phyloP scores from a whole-genome alignment of 441 rosid species.

The Dalechampia spathulata region DNA sequence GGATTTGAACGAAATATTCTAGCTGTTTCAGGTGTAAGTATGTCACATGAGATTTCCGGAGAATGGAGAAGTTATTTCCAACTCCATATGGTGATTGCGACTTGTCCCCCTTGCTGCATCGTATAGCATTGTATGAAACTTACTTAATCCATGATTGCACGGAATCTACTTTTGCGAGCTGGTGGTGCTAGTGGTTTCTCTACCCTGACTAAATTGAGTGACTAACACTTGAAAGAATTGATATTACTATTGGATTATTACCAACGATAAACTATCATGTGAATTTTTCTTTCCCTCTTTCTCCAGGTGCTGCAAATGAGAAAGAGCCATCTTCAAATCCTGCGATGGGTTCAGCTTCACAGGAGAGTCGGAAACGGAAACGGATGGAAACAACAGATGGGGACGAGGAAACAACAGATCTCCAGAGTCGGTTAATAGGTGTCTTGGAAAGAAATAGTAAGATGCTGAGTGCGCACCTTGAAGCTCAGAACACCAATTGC shows the following conservation, averaged over 20 bases:
- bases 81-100: not conserved
- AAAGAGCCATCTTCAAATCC: slow-evolving; percentile 34
- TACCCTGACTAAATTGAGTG: not conserved
- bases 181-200: not conserved
- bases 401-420: slow-evolving; percentile 37
- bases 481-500: slow-evolving; percentile 72
- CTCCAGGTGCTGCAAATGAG: slow-evolving; percentile 45
- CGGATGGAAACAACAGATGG: slow-evolving; percentile 24
- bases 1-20: too few relatives aligned
- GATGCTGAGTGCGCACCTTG: slow-evolving; percentile 75
- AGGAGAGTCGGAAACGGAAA: slow-evolving; percentile 67
- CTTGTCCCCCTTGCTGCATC: not conserved
- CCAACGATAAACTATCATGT: too few relatives aligned
- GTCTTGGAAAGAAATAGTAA: slow-evolving; percentile 77
- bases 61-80: not conserved
- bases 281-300: not conserved
- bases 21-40: too few relatives aligned
- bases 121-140: not conserved
- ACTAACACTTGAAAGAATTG: not conserved
- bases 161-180: not conserved
- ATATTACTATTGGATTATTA: not conserved
- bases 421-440: slow-evolving; percentile 50
- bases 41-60: too few relatives aligned
- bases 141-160: not conserved
- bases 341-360: slow-evolving; percentile 53